Evolutionary conservation across 225 moss, liverwort and hornwort species (phyloP).

Genomic region (Physcomitrellopsis africana): DNA sequence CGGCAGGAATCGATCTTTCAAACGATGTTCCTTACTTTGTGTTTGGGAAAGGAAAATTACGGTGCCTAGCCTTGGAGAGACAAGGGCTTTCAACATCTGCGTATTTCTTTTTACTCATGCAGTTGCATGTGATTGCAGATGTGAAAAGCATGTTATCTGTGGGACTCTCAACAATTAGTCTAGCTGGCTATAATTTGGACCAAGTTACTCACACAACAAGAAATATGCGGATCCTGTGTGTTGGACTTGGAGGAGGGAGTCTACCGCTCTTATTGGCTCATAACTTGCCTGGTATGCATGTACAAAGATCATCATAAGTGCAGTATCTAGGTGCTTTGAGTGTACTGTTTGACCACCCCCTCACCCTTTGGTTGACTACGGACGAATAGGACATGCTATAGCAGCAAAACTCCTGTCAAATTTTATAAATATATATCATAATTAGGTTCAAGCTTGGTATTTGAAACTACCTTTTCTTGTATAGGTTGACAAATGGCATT

Average conservation of each 20-base stretch:
- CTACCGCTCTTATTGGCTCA: slow-evolving; percentile 91
- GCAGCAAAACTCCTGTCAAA: background rate
- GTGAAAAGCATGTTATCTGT: slow-evolving; percentile 89
- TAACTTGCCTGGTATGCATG: slow-evolving; percentile 70
- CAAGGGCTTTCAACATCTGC: slow-evolving; percentile 4
- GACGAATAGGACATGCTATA: background rate
- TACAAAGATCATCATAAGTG: background rate
- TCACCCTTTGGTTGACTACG: background rate
- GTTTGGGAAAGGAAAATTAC: slow-evolving; percentile 8
- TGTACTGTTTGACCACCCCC: background rate
- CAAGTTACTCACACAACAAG: slow-evolving; percentile 54
- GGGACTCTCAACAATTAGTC: slow-evolving; percentile 83
- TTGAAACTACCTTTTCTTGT: slow-evolving; percentile 12
- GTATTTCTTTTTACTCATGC: slow-evolving; percentile 17
- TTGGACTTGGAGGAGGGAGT: slow-evolving; percentile 93
- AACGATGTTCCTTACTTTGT: background rate
- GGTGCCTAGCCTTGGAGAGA: background rate
- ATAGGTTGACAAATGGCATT: background rate
- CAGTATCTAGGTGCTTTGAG: background rate
- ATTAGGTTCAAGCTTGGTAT: slow-evolving; percentile 15
- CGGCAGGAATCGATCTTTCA: background rate
- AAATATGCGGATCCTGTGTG: slow-evolving; percentile 84
- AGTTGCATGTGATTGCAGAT: slow-evolving; percentile 61
- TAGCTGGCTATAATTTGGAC: slow-evolving; percentile 73
- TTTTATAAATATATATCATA: background rate